A percentile compares a stretch with the other conserved stretches of the same genome.
These are phyloP conservation scores for Rhizodiscina lignyota DNA, from an alignment of 495 filamentous ascomycete genomes.

Conservation along the genomic window DNA sequence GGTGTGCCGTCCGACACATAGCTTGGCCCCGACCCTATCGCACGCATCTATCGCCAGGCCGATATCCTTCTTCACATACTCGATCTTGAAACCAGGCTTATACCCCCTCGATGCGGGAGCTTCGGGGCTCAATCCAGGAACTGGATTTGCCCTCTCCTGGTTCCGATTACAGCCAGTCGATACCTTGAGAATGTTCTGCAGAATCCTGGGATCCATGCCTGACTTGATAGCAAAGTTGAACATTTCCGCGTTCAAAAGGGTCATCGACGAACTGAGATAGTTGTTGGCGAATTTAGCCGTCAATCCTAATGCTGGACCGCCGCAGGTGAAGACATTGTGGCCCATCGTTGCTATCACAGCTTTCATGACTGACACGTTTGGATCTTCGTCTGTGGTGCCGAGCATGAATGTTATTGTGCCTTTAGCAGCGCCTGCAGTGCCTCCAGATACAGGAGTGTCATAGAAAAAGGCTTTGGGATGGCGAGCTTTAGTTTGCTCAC, in stretches of 20 bases:
- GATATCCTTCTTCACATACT: slow-evolving; percentile 39
- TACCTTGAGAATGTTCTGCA: slow-evolving; percentile 30
- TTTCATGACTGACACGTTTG: background rate
- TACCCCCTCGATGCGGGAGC: slow-evolving; percentile 32
- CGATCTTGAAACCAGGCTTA: slow-evolving; percentile 31
- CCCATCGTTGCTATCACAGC: slow-evolving; percentile 25
- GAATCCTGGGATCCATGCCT: slow-evolving; percentile 29
- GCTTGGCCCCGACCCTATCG: slow-evolving; percentile 25
- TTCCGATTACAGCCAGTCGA: slow-evolving; percentile 34
- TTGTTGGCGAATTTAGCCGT: slow-evolving; percentile 39
- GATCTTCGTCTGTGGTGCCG: background rate
- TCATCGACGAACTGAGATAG: slow-evolving; percentile 34
- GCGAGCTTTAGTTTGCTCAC: background rate
- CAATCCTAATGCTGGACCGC: slow-evolving; percentile 30
- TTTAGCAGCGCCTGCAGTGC: background rate
- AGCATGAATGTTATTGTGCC: background rate
- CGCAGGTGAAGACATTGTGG: slow-evolving; percentile 32
- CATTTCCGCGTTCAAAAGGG: slow-evolving; percentile 33
- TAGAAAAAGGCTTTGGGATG: background rate
- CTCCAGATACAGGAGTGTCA: background rate
- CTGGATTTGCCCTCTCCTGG: slow-evolving; percentile 31
- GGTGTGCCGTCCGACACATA: slow-evolving; percentile 24
- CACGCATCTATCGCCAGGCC: slow-evolving; percentile 31
- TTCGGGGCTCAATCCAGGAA: slow-evolving; percentile 31
- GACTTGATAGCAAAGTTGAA: slow-evolving; percentile 37